These are phyloP conservation scores for Fusarium protoensiforme DNA, from an alignment of 2,329 filamentous ascomycete species.

Conservation along the genomic window DNA sequence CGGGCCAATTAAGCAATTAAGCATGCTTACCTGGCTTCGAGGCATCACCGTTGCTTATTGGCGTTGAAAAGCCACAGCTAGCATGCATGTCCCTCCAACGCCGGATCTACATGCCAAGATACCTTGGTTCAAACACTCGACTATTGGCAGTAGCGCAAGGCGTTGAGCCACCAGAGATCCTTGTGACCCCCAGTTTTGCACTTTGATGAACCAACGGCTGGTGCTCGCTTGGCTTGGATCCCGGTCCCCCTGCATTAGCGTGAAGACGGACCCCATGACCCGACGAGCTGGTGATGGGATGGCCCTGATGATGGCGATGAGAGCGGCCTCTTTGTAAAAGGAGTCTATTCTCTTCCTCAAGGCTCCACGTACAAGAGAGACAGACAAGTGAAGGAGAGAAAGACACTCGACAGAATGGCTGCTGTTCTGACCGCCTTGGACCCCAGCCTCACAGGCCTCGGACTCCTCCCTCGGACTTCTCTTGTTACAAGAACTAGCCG, in stretches of 20 bases:
- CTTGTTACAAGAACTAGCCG: background rate
- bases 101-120: background rate
- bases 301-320: background rate
- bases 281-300: background rate
- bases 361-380: too few relatives aligned
- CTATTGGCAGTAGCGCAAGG: background rate
- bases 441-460: background rate
- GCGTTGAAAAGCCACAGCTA: background rate
- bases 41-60: background rate
- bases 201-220: background rate
- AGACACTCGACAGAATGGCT: too few relatives aligned
- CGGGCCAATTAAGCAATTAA: background rate
- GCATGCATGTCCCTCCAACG: background rate
- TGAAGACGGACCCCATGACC: background rate
- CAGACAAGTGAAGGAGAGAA: background rate
- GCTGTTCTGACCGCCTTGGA: background rate
- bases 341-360: background rate
- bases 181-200: background rate
- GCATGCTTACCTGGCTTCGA: background rate
- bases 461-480: background rate
- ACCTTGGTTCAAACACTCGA: background rate
- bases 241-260: background rate
- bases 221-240: background rate
- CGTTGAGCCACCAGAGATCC: background rate
- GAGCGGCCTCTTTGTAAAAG: background rate